Evolutionary conservation across 768 basidiomycete genomes (phyloP), one percentile per base, ranked within the genome.

Genomic region (Gloeostereum incarnatum): DNA sequence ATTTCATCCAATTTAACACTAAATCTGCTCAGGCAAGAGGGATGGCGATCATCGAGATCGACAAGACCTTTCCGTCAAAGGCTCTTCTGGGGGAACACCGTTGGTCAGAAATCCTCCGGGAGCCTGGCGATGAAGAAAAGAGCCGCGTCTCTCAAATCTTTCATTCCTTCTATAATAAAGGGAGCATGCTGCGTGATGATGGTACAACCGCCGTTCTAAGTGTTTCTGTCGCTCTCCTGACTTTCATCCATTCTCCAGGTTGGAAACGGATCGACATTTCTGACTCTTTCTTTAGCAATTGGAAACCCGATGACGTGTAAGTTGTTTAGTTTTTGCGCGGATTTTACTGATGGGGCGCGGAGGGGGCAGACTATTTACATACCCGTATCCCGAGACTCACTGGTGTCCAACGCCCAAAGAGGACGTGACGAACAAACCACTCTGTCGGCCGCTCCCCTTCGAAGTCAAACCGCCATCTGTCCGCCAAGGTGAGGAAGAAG

Each of bases 41-140:
- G 4, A 70, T 68, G 59, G 63, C 73, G n/a, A 48, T 74, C 6
- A 49, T 73, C 17, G 70, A 75, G 42, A 52, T 76, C 41, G 58
- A 63, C 23, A 63, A 63, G 40, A 46, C 48, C 3, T 67, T 57
- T 35, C 31, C 56, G 59, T 13, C 53, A 60, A 17, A 49, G 50
- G 10, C 4, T 34, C 45, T 76, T 10, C 53, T 76, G 1, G 74
- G 73, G 38, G 70, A 71, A 45, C 74, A 76, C 43, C 57, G 59
- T 11, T 75, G 72, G 71, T 39, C 37, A 14, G 59, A 69, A 21
- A 65, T 75, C 37, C 51, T 76, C 13, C 58, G 51, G 43, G 56
- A 60, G 4, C 66, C 69, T 1, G 51, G 36, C 4, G 42, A 42
- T 0, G 62, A 69, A 23, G 69, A 74, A 46, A 46, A 46, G 11